Evolutionary conservation across 768 basidiomycete species (phyloP), one percentile per base, ranked within the genome.

Genomic region (Suillus subaureus): DNA sequence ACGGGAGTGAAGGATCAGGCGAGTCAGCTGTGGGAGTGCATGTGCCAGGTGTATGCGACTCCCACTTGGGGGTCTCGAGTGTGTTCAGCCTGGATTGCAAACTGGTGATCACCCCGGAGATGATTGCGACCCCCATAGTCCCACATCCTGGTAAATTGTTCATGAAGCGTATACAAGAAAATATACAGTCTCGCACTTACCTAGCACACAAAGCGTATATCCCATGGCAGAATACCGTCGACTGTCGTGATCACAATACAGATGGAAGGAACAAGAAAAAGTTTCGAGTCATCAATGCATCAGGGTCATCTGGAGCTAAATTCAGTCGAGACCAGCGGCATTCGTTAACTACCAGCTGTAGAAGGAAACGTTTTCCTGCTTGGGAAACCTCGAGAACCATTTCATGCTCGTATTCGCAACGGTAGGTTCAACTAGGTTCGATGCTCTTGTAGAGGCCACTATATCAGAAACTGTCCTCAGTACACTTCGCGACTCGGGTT

Each of bases 81-180:
- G 64, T 56, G 56, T 73, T 68, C 60, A 61, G 79, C 73, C 66
- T 84, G 73, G 84, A 73, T 58, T 94, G 85, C 51, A 98, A 87
- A 73, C 93, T 93, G 68, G 90, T 86, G 61, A 97, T 82, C 49
- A 98, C 92, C 54, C 97, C 97, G 28, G 97, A 96, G 58, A 96
- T 86, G 75, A 99, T 85, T 65, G 97, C 96, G 71, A 98, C 80
- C 64, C 97, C 97, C 97, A 99, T 99, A 13, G 97, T 99, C 64
- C 97, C 97, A 78, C 97, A 99, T 83, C 97, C 97, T 90, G 72
- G 65, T 67, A 64, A 31, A 62, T 71, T 63, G 67, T 61, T 61
- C 69, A 68, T 66, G 70, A 63, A 65, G 63, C 62, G 61, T 42
- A 69, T 64, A 67, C 40, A 55, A 31, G 15, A 52, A 31, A 47